Base-by-base conservation (phyloP, 148 eudicot genomes). In the Drosera capensis region DNA sequence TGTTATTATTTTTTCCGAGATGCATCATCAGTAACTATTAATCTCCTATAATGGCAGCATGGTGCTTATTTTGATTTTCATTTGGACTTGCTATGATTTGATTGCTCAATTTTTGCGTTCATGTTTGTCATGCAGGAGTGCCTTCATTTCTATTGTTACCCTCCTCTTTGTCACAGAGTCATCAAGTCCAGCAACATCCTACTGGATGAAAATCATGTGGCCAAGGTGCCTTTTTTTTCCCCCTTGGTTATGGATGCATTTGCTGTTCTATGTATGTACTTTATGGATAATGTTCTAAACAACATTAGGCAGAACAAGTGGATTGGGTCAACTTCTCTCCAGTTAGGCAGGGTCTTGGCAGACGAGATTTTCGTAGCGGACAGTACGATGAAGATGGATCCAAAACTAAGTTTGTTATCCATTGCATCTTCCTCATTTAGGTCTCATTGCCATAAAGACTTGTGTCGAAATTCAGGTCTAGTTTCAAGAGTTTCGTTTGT, bases 121-220 rank as follows among this genome's bases (percentile, higher is more conserved):
- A 47, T 48, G 40, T 38, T 39, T 38, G 31, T 14, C 54, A 7
- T 75, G 70, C 82, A 92, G 99, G 99, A 92, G 52, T 92, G 85
- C 67, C 95, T 90, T 43, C 99, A 92, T 64, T 81, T 71, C 73
- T 92, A 92, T 53, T 92, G 99, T 49, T 72, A 81, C 45, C 99
- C 95, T 64, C 86, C 99, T 20, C 69, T 85, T 63, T 92, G 95
- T 62, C 99, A 92, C 49, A 70, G 99, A 68, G 99, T 85, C 67
- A 81, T 92, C 23, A 92, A 85, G 56, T 92, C 99, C 23, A 85
- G 95, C 77, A 92, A 92, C 64, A 92, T 92, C 49, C 58, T 92
- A 54, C 68, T 92, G 21, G 95, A 92, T 53, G 90, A 64, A 48
- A 73, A 67, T 65, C 76, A 72, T 64, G 74, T 72, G 16, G 99